Evolutionary conservation across 169 alveolate species (phyloP), one percentile per base, ranked within the genome.

Genomic region (Plasmodium ovale): DNA sequence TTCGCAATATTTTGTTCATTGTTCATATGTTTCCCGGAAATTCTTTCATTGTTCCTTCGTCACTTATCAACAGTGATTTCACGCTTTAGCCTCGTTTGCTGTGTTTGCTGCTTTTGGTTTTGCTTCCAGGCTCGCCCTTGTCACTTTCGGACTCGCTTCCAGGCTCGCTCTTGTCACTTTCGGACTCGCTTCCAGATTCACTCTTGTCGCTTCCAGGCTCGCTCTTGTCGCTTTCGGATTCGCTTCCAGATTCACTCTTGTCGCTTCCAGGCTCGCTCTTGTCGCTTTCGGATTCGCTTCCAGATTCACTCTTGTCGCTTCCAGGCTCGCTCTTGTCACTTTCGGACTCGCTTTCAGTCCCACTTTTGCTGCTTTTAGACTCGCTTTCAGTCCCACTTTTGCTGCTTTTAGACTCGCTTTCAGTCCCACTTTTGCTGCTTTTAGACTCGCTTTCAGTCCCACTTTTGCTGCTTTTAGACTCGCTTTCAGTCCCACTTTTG

Each of bases 61-160:
- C n/a, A n/a, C n/a, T n/a, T n/a, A n/a, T n/a, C n/a, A n/a, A n/a
- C n/a, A n/a, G n/a, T n/a, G n/a, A n/a, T n/a, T n/a, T n/a, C n/a
- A n/a, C n/a, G n/a, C n/a, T n/a, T n/a, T n/a, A n/a, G n/a, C n/a
- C n/a, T n/a, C n/a, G n/a, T n/a, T n/a, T n/a, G n/a, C n/a, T n/a
- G n/a, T n/a, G n/a, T n/a, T n/a, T n/a, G n/a, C n/a, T n/a, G n/a
- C n/a, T n/a, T n/a, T n/a, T n/a, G n/a, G n/a, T n/a, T n/a, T n/a
- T n/a, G n/a, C n/a, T n/a, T n/a, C n/a, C n/a, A n/a, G n/a, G n/a
- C n/a, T n/a, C 23, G 62, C 51, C 25, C 35, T 29, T 0, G 1
- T 53, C 67, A 56, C 60, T 70, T 53, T 58, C 33, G 37, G 27
- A 37, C 19, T 70, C 53, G 65, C 64, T 53, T 53, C 23, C 31